These are phyloP conservation scores for Erysimum cheiranthoides DNA, from an alignment of 345 rosid genomes.

Conservation along the genomic window DNA sequence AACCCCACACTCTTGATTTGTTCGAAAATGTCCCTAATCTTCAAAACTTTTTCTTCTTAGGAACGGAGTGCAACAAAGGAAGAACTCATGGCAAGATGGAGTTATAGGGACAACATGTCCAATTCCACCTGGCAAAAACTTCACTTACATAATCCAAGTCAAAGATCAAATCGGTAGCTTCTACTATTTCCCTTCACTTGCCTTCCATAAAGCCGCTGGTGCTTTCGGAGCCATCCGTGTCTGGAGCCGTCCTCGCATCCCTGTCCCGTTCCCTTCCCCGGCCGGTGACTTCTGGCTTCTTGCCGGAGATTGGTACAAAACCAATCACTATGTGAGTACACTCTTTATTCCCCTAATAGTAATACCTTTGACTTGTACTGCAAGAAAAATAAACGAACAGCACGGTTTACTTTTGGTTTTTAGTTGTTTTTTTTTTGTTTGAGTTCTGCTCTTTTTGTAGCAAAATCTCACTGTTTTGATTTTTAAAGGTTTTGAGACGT, in stretches of 20 bases:
- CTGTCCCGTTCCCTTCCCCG: slow-evolving; percentile 83
- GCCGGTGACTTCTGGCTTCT: slow-evolving; percentile 72
- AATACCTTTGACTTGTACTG: not conserved
- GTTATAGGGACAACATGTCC: slow-evolving; percentile 91
- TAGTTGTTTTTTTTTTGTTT: too few relatives aligned
- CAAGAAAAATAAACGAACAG: not conserved
- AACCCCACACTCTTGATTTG: not conserved
- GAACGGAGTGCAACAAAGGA: slow-evolving; percentile 91
- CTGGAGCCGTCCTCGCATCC: slow-evolving; percentile 85
- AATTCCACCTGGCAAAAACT: slow-evolving; percentile 81
- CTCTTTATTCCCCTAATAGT: not conserved
- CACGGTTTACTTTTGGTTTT: not conserved
- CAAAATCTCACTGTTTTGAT: slow-evolving; percentile 3
- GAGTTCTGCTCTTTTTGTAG: too few relatives aligned
- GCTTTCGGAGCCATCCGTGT: slow-evolving; percentile 83
- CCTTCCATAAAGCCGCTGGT: slow-evolving; percentile 94
- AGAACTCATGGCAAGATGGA: slow-evolving; percentile 91
- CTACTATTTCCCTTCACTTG: slow-evolving; percentile 87
- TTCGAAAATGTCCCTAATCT: not conserved
- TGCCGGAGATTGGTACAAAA: slow-evolving; percentile 90
- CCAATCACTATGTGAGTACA: slow-evolving; percentile 68
- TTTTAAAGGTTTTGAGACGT: slow-evolving; percentile 58
- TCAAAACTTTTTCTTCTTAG: slow-evolving; percentile 41
- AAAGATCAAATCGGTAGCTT: slow-evolving; percentile 95
- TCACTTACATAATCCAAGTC: slow-evolving; percentile 79